These are phyloP conservation scores for Macrophomina tecta DNA, from an alignment of 2,329 filamentous ascomycete species.

Conservation along the genomic window DNA sequence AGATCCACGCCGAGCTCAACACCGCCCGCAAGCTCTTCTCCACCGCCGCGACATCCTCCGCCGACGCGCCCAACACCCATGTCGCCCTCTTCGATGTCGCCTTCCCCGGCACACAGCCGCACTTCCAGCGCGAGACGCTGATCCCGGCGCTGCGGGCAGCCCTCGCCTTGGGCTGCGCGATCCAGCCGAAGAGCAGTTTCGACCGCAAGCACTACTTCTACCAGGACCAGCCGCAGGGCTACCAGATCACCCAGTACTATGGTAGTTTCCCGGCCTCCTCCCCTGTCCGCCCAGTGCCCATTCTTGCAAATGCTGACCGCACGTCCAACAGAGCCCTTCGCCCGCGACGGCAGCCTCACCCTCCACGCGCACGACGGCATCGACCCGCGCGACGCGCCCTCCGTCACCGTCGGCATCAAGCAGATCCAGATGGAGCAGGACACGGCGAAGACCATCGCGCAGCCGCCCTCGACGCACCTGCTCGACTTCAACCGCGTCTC, in stretches of 20 bases:
- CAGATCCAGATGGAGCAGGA: constrained; percentile 98
- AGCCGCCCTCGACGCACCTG: constrained; percentile 74
- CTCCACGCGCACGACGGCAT: constrained; percentile 80
- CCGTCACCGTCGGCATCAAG: constrained; percentile 80
- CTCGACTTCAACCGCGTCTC: constrained; percentile 95
- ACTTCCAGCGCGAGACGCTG: constrained; percentile 81
- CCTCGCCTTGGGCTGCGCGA: constrained; percentile 78
- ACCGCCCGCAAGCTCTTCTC: constrained; percentile 91
- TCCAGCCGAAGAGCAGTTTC: constrained; percentile 80
- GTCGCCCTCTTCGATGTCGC: constrained; percentile 88
- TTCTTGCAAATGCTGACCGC: background rate
- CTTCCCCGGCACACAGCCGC: constrained; percentile 85
- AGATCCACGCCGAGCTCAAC: constrained; percentile 96
- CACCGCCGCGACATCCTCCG: constrained; percentile 54
- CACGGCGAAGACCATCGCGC: constrained; percentile 89
- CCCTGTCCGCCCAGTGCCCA: too few relatives aligned
- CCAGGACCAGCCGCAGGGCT: constrained; percentile 95
- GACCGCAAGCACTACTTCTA: constrained; percentile 99
- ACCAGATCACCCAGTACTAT: constrained; percentile 98
- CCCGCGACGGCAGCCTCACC: constrained; percentile 72
- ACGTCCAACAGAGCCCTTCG: constrained; percentile 60
- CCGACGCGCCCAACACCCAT: constrained; percentile 79
- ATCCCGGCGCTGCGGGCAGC: constrained; percentile 91
- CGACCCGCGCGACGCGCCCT: constrained; percentile 71
- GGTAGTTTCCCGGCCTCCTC: constrained; percentile 40